Percentiles rank a stretch among this genome's conserved stretches.
Conservation (phyloP, 805 yeast genomes). For the Yarrowia sp. region DNA sequence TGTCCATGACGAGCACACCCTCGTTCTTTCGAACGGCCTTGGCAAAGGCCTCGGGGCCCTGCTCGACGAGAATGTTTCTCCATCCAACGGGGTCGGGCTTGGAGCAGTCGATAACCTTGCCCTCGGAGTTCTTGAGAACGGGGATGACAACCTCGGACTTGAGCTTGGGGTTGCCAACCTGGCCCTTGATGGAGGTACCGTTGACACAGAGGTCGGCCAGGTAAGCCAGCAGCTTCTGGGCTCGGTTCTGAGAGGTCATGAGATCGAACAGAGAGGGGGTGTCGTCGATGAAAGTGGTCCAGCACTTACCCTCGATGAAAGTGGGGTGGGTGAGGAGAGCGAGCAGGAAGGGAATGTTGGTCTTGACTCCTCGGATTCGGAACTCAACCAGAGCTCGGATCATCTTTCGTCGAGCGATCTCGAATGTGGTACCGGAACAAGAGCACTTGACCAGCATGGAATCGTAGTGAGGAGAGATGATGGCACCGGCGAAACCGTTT, state of each 20-base stretch:
- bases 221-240: conserved; percentile 86
- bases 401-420: conserved; percentile 97
- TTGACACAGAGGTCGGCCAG: conserved; percentile 92
- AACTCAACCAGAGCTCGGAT: conserved; percentile 93
- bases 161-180: conserved; percentile 86
- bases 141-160: conserved; percentile 74
- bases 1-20: conserved; percentile 93
- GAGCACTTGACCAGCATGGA: conserved; percentile 97
- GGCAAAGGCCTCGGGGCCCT: conserved; percentile 90
- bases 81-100: conserved; percentile 72
- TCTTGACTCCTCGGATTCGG: conserved; percentile 98
- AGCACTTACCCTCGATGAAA: conserved; percentile 80
- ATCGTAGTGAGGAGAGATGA: conserved; percentile 95
- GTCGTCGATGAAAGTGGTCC: conserved; percentile 99
- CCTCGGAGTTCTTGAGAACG: conserved; percentile 57
- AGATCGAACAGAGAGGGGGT: conserved; percentile 94
- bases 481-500: conserved; percentile 95
- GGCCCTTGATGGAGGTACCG: conserved; percentile 95
- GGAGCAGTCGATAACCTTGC: conserved; percentile 58
- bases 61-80: conserved; percentile 79
- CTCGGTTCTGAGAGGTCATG: conserved; percentile 94
- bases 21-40: conserved; percentile 75
- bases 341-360: conserved; percentile 93
- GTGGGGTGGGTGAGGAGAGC: conserved; percentile 88
- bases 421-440: conserved; percentile 95